Base-by-base conservation (phyloP, 176 grass and related monocot genomes). In the Carex pumila region DNA sequence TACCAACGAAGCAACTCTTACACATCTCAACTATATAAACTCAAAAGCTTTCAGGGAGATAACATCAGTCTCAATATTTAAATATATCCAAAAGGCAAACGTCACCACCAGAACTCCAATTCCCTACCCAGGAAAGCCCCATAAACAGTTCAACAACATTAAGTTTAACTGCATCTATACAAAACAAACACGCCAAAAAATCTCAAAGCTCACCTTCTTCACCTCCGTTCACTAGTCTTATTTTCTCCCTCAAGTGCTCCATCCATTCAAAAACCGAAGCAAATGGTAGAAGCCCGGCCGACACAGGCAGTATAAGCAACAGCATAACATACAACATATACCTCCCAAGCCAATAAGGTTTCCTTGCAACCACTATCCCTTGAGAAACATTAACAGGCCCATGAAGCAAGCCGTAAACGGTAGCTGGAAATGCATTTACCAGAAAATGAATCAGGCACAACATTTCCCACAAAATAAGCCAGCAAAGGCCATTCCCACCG, bases 401-500 rank as follows among this genome's bases (percentile, higher is more conserved):
- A 83, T 94, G 87, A 79, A 99, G 91, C 83, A 95, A 37, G 39
- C 5, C 15, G 61, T 90, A 92, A 12, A 92, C 61, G 68, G 88
- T 34, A 13, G 89, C 91, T 61, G 96, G 96, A 80, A 88, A 95
- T 37, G 86, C 84, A 81, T 92, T 99, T 84, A 81, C 96, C 9
- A 92, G 76, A 70, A 99, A 90, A 84, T 99, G 96, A 79, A 90
- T 69, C 52, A 53, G 80, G 83, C 96, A 99, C 71, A 99, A 60
- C 30, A 72, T 15, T 71, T 93, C 96, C 96, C 96, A 99, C 57
- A 30, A 95, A 7, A 98, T 70, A 29, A 99, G 89, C 96, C 96
- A 99, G 60, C 59, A 73, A 67, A 90, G 88, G 61, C 96, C 96
- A 83, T 90, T 52, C 0, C 88, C 93, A 1, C 93, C 93, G 72